phyloP scores from a whole-genome alignment of 2,329 filamentous ascomycete genomes.

The Fusarium buharicum region DNA sequence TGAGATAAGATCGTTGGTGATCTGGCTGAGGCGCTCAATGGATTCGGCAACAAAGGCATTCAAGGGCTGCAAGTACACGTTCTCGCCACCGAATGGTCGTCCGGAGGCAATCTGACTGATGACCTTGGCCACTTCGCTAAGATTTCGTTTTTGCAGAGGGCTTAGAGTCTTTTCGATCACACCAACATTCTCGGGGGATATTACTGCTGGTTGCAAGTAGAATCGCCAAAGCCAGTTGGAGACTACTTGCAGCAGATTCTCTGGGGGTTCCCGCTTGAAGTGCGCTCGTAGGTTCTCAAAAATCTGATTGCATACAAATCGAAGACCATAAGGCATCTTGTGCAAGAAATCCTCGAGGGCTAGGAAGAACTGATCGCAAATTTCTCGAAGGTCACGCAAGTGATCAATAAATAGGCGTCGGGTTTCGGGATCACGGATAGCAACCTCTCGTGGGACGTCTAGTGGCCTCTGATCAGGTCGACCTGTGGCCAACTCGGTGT shows the following conservation, averaged over 20 bases:
- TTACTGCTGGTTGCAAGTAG: conserved; percentile 89
- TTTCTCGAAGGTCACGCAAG: conserved; percentile 90
- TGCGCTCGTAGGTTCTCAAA: conserved; percentile 80
- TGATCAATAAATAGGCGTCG: conserved; percentile 93
- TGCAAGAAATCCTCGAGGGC: conserved; percentile 84
- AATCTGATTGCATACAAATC: conserved; percentile 87
- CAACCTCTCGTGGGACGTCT: conserved; percentile 88
- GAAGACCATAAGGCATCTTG: conserved; percentile 91
- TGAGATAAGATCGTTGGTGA: conserved; percentile 80
- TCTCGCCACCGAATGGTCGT: conserved; percentile 89
- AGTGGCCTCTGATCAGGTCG: conserved; percentile 81
- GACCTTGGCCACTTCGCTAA: conserved; percentile 91
- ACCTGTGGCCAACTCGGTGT: conserved; percentile 94
- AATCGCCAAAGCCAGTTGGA: conserved; percentile 94
- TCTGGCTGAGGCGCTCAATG: conserved; percentile 79
- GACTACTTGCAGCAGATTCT: conserved; percentile 82
- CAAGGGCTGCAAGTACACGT: conserved; percentile 93
- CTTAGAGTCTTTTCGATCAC: conserved; percentile 90
- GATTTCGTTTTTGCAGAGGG: conserved; percentile 91
- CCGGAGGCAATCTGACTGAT: conserved; percentile 89
- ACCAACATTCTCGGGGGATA: conserved; percentile 91
- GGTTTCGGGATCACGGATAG: conserved; percentile 95
- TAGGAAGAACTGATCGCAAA: conserved; percentile 89
- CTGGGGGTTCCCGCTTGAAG: conserved; percentile 82
- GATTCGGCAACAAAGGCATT: conserved; percentile 92